Conservation (phyloP, 768 basidiomycete species). For the Artomyces pyxidatus region DNA sequence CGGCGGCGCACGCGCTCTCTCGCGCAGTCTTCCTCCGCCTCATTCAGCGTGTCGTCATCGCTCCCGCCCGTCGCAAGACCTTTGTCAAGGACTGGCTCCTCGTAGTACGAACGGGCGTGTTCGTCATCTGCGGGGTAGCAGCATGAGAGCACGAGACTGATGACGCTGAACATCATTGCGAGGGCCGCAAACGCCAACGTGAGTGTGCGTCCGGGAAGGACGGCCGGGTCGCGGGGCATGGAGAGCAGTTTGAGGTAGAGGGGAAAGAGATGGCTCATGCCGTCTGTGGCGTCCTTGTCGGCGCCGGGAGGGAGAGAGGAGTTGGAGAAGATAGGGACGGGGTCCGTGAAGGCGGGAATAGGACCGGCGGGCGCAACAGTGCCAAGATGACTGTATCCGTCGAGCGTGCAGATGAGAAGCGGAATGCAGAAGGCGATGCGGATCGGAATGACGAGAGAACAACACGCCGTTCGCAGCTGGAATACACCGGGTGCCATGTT, state of each 20-base stretch:
- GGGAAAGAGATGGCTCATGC: neutral
- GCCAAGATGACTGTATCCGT: constrained; percentile 6
- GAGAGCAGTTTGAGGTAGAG: neutral
- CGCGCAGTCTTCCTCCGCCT: neutral
- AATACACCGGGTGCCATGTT: constrained; percentile 10
- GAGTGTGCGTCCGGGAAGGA: constrained; percentile 5
- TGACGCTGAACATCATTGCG: constrained; percentile 6
- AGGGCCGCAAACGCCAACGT: constrained; percentile 7
- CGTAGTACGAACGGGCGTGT: constrained; percentile 1
- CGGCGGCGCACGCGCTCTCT: neutral
- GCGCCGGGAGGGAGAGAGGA: neutral
- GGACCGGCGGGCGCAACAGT: constrained; percentile 1
- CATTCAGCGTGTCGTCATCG: neutral
- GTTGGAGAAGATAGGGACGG: neutral
- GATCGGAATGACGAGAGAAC: constrained; percentile 11
- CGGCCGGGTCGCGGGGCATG: constrained; percentile 1
- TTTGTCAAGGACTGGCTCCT: constrained; percentile 4
- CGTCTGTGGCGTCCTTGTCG: neutral
- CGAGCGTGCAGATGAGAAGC: constrained; percentile 11
- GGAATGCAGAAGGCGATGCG: constrained; percentile 14
- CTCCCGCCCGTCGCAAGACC: neutral
- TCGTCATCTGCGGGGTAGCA: neutral
- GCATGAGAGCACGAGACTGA: constrained; percentile 5
- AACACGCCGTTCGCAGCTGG: constrained; percentile 10
- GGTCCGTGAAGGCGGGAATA: neutral